Base-by-base conservation (phyloP, 177 flowering plant genomes). In the Tripterygium wilfordii region DNA sequence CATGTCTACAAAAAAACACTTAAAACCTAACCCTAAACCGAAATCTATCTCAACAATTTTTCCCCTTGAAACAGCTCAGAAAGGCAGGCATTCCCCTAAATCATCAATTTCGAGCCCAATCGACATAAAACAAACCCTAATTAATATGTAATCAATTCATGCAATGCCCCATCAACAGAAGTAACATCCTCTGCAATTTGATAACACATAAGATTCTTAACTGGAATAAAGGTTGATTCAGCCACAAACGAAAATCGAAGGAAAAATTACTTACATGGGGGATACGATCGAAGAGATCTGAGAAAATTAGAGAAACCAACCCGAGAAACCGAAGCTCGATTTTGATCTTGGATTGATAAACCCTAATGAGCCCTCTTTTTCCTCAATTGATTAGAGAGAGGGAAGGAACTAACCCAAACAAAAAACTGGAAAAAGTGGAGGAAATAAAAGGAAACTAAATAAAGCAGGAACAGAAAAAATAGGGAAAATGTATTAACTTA, bases 1-100 rank as follows among this genome's bases (percentile, higher is more conserved):
- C 95, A 83, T 83, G 66, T 65, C 68, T 60, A 59, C 64, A 23
- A 10, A 32, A n/a, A 55, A 57, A 53, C 62, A 51, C 40, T 46
- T 53, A 42, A 36, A 60, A 20, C 39, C 48, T 42, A 19, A 45
- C 49, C 44, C 54, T 40, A 10, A 66, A 33, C 39, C 62, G 66
- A 9, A 18, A 40, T 5, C 18, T 25, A 22, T 18, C 31, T 14
- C 16, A 21, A 20, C 17, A 55, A 56, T 15, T 32, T 38, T 28
- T 20, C n/a, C 30, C 24, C 40, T 28, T 3, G 25, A 48, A 52
- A 36, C 19, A 18, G 31, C 44, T 54, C 60, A 39, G 28, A 27
- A 17, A 12, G 3, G 8, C 15, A 14, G 9, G 22, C 46, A 47
- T 23, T 47, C 10, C 8, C 21, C 25, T n/a, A 54, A 35, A 35